These are phyloP conservation scores for Coprinopsis marcescibilis DNA, from an alignment of 768 basidiomycete species.

Conservation along the genomic window DNA sequence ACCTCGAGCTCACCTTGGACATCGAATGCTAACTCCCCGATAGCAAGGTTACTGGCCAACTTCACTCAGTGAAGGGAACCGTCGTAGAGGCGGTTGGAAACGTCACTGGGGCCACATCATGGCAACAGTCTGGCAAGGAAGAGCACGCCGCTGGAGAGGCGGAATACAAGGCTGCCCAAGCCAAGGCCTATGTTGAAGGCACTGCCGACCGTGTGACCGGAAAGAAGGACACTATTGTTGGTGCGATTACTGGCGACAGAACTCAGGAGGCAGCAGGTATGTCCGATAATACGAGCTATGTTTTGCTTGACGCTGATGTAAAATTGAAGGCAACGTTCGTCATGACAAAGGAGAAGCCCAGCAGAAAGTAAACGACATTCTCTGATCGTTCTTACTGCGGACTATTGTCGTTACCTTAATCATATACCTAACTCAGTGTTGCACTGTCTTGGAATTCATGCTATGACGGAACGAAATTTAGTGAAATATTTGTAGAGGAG, in stretches of 20 bases:
- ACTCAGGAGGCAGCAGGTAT: slow-evolving; percentile 31
- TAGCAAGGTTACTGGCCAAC: slow-evolving; percentile 34
- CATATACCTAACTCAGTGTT: too few species aligned
- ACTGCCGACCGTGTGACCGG: slow-evolving; percentile 35
- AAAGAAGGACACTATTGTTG: slow-evolving; percentile 39
- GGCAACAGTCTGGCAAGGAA: slow-evolving; percentile 35
- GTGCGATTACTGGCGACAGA: slow-evolving; percentile 42
- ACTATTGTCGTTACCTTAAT: too few species aligned
- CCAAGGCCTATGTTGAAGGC: slow-evolving; percentile 42
- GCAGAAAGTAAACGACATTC: slow-evolving; percentile 44
- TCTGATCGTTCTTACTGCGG: too few species aligned
- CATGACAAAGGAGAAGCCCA: slow-evolving; percentile 48
- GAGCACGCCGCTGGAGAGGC: slow-evolving; percentile 42
- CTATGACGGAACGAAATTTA: too few species aligned
- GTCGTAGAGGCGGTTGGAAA: slow-evolving; percentile 34
- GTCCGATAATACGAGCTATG: too few species aligned
- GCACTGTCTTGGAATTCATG: too few species aligned
- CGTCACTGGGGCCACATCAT: slow-evolving; percentile 32
- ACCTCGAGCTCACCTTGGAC: background rate
- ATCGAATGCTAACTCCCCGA: background rate
- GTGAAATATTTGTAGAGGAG: too few species aligned
- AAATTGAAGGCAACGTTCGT: slow-evolving; percentile 44
- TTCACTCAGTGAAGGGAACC: slow-evolving; percentile 32
- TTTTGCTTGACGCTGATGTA: too few species aligned
- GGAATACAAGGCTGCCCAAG: slow-evolving; percentile 37